Percentiles rank a stretch among this genome's conserved stretches.
phyloP scores from a whole-genome alignment of 257 asterid species.

The Solanum piurae region DNA sequence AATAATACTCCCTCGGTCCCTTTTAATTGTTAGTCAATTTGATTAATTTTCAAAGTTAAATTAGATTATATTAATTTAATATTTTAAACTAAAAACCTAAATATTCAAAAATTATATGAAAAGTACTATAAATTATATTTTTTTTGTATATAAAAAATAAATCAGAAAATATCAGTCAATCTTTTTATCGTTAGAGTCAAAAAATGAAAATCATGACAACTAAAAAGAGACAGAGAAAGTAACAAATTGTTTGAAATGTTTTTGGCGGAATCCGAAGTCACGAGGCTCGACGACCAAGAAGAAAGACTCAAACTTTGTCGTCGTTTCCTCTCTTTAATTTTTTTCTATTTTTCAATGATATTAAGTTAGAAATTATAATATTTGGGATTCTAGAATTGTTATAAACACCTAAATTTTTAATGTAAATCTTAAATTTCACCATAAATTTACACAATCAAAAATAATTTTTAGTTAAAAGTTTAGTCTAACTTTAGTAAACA shows the following conservation, averaged over 20 bases:
- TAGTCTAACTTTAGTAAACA: neutral
- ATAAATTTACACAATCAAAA: neutral
- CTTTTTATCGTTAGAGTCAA: rapidly evolving
- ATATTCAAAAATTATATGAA: rapidly evolving
- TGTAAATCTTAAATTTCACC: neutral
- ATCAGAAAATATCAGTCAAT: rapidly evolving
- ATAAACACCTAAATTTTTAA: neutral
- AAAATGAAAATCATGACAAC: rapidly evolving
- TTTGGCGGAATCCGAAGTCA: conserved; percentile 16
- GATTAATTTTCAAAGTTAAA: too few relatives aligned
- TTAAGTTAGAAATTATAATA: neutral
- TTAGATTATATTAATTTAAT: too few relatives aligned
- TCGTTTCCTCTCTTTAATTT: too few relatives aligned
- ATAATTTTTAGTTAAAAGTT: too few relatives aligned
- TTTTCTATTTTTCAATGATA: neutral
- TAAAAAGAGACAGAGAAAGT: too few relatives aligned
- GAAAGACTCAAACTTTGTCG: neutral
- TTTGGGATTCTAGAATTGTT: neutral
- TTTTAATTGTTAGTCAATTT: too few relatives aligned
- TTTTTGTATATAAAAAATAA: too few relatives aligned
- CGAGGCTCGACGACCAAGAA: conserved; percentile 22
- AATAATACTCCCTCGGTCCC: too few relatives aligned
- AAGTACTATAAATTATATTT: rapidly evolving
- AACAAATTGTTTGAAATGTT: neutral
- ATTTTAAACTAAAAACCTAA: too few relatives aligned